Conservation (phyloP, 805 yeast species). For the Monosporozyma unispora region DNA sequence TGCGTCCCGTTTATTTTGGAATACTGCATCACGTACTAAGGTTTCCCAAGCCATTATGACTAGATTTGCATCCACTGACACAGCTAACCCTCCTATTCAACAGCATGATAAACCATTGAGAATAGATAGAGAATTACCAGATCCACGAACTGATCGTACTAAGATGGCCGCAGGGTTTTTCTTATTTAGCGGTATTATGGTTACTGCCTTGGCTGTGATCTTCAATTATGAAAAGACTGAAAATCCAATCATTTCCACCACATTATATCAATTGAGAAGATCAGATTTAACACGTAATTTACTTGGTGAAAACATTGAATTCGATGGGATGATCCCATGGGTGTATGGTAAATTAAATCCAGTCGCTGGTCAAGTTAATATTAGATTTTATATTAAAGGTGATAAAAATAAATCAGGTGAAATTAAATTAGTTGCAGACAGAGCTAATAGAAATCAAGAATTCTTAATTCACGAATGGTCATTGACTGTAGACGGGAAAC, state of each 20-base stretch:
- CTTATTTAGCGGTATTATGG: constrained; percentile 46
- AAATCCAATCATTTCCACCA: constrained; percentile 81
- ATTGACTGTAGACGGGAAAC: constrained; percentile 40
- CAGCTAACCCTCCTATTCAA: neutral
- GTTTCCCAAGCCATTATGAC: neutral
- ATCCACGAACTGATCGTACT: constrained; percentile 51
- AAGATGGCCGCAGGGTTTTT: constrained; percentile 47
- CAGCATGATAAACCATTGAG: constrained; percentile 39
- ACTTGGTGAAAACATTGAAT: constrained; percentile 70
- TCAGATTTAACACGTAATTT: constrained; percentile 51
- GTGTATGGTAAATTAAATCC: constrained; percentile 77
- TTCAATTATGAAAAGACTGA: constrained; percentile 89
- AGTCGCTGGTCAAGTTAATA: constrained; percentile 70
- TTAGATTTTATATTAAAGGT: constrained; percentile 65
- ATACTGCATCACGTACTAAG: neutral
- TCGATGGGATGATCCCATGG: constrained; percentile 72
- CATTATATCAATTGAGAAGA: constrained; percentile 77
- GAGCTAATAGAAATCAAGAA: constrained; percentile 48
- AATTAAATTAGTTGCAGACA: constrained; percentile 59
- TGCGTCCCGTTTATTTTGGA: neutral
- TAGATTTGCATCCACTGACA: neutral
- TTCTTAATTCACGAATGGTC: constrained; percentile 59
- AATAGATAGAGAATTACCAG: constrained; percentile 75
- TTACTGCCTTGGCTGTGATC: constrained; percentile 50
- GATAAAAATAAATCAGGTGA: constrained; percentile 43